These are phyloP conservation scores for Gentiana straminea DNA, from an alignment of 257 asterid genomes.

Conservation along the genomic window DNA sequence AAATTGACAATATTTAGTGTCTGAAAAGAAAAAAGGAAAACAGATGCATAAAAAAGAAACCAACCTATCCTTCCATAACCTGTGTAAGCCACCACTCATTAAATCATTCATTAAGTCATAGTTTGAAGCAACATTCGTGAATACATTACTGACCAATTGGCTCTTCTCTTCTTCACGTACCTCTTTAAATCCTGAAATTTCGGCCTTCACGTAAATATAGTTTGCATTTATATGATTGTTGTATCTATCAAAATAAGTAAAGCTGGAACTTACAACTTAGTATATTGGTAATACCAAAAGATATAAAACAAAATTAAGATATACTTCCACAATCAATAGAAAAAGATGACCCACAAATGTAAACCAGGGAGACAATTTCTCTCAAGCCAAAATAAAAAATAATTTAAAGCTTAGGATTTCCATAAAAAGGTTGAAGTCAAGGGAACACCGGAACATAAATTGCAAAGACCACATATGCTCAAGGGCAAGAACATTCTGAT, in stretches of 20 bases:
- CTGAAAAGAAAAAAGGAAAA: not conserved
- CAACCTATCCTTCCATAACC: conserved; percentile 93
- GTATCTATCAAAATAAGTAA: too few species aligned
- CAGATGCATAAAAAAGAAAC: not conserved
- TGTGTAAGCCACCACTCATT: conserved; percentile 88
- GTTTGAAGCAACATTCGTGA: conserved; percentile 74
- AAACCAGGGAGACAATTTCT: too few species aligned
- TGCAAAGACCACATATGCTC: not conserved
- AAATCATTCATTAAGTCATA: conserved; percentile 92
- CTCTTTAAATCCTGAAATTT: conserved; percentile 61
- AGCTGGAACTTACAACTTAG: not conserved
- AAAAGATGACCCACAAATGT: too few species aligned
- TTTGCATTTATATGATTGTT: too few species aligned
- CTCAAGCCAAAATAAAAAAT: too few species aligned
- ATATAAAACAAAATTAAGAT: too few species aligned
- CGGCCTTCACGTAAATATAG: not conserved
- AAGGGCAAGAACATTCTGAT: not conserved
- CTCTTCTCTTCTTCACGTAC: conserved; percentile 84
- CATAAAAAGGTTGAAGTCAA: not conserved
- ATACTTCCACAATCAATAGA: not conserved
- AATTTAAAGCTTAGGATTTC: too few species aligned
- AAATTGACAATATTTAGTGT: not conserved
- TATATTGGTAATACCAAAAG: too few species aligned
- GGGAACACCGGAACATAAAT: not conserved
- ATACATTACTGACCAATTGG: conserved; percentile 72